Evolutionary conservation across 23 red algal genomes (phyloP).

Genomic region (Pyropia yezoensis): DNA sequence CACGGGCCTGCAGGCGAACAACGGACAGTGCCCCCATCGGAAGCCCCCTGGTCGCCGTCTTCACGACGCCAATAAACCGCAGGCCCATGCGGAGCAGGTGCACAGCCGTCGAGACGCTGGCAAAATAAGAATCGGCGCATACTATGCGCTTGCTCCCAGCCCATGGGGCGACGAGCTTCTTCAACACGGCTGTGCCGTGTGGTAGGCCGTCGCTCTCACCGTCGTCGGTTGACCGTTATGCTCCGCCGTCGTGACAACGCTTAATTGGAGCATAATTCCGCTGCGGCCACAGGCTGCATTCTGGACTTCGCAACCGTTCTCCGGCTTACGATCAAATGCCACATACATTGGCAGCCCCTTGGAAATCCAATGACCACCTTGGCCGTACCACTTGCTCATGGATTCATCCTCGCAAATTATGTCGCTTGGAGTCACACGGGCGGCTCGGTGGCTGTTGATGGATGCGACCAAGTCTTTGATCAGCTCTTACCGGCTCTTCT

Average conservation of each 20-base stretch:
- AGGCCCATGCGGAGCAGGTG: background rate
- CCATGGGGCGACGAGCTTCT: background rate
- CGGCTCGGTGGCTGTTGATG: background rate
- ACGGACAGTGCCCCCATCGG: background rate
- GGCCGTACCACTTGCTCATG: no score
- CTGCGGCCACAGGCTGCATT: no score
- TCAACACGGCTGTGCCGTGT: conserved; percentile 4
- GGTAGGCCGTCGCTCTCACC: no score
- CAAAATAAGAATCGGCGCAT: conserved; percentile 12
- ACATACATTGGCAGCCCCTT: no score
- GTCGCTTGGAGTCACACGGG: background rate
- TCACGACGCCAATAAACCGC: conserved; percentile 19
- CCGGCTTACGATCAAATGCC: no score
- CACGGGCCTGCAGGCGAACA: no score
- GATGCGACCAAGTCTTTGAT: background rate
- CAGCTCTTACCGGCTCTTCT: no score
- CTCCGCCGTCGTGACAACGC: background rate
- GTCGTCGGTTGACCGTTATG: background rate
- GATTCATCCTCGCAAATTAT: background rate
- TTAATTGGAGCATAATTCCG: no score
- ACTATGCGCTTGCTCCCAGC: background rate
- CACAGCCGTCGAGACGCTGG: background rate
- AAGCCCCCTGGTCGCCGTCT: background rate
- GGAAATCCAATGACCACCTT: no score
- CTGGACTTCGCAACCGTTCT: no score